phyloP scores from a whole-genome alignment of 805 yeast genomes.

The Soucietia sequanensis region DNA sequence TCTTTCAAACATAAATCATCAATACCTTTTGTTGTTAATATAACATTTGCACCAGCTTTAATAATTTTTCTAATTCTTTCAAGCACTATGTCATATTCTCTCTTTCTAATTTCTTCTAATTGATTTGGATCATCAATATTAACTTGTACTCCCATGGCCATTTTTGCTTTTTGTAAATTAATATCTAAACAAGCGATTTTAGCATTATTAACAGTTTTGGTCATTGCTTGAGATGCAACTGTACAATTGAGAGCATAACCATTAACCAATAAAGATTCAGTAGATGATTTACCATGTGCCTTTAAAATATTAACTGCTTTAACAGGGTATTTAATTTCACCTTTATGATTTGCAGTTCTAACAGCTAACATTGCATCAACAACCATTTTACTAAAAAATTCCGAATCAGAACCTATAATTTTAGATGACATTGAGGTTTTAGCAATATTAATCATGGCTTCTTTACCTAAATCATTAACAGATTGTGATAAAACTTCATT shows the following conservation, averaged over 20 bases:
- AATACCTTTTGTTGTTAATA: constrained; percentile 90
- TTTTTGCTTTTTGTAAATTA: constrained; percentile 90
- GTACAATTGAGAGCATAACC: constrained; percentile 98
- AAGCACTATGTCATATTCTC: constrained; percentile 81
- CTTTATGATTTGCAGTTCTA: constrained; percentile 82
- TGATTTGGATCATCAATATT: constrained; percentile 97
- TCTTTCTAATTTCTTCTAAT: constrained; percentile 84
- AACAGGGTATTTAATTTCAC: constrained; percentile 90
- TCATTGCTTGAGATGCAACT: constrained; percentile 96
- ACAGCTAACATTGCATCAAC: constrained; percentile 96
- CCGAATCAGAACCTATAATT: constrained; percentile 91
- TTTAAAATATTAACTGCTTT: constrained; percentile 95
- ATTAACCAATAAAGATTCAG: constrained; percentile 79
- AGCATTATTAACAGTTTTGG: constrained; percentile 64
- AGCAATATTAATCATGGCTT: constrained; percentile 85
- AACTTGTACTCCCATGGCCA: constrained; percentile 98
- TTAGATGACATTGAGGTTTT: constrained; percentile 97
- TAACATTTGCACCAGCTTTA: constrained; percentile 88
- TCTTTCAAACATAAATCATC: constrained; percentile 90
- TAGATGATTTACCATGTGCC: constrained; percentile 93
- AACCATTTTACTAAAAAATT: constrained; percentile 84
- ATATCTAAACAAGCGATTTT: constrained; percentile 87
- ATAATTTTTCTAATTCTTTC: constrained; percentile 82
- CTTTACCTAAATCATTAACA: constrained; percentile 78
- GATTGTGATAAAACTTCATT: constrained; percentile 79